Conservation (phyloP, 805 yeast genomes). For the Schwanniomyces sp. region DNA sequence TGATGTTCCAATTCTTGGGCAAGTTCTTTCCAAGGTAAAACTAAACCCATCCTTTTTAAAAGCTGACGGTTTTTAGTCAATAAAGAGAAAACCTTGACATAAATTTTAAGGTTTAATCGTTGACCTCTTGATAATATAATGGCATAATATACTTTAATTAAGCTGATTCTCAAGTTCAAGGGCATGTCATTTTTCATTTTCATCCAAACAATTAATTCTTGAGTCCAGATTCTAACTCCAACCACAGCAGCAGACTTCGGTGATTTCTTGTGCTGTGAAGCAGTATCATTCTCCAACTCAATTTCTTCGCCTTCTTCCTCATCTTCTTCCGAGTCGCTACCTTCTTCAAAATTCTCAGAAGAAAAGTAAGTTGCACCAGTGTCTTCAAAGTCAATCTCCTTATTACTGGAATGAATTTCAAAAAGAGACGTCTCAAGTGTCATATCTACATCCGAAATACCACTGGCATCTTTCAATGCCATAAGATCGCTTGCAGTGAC, state of each 20-base stretch:
- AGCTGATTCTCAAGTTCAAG: constrained; percentile 52
- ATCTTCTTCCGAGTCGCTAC: constrained; percentile 39
- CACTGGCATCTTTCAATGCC: constrained; percentile 28
- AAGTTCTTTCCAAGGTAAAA: constrained; percentile 53
- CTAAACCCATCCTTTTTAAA: constrained; percentile 40
- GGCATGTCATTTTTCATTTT: constrained; percentile 83
- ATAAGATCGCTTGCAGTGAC: constrained; percentile 71
- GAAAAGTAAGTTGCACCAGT: constrained; percentile 15
- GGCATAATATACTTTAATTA: constrained; percentile 70
- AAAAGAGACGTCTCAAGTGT: constrained; percentile 56
- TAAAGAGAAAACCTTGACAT: constrained; percentile 58
- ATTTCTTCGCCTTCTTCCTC: constrained; percentile 42
- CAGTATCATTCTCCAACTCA: constrained; percentile 29
- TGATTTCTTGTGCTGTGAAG: constrained; percentile 58
- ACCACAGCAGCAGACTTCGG: constrained; percentile 73
- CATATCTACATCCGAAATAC: constrained; percentile 41
- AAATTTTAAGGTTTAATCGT: constrained; percentile 55
- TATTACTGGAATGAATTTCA: constrained; percentile 20
- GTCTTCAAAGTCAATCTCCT: constrained; percentile 10
- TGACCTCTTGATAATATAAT: constrained; percentile 76
- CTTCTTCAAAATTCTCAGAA: constrained; percentile 27
- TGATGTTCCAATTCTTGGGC: constrained; percentile 32
- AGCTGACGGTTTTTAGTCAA: constrained; percentile 52
- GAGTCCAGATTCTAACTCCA: constrained; percentile 81
- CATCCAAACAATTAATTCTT: constrained; percentile 76